Base-by-base conservation (phyloP, 768 basidiomycete genomes). In the Infundibulicybe gibba region DNA sequence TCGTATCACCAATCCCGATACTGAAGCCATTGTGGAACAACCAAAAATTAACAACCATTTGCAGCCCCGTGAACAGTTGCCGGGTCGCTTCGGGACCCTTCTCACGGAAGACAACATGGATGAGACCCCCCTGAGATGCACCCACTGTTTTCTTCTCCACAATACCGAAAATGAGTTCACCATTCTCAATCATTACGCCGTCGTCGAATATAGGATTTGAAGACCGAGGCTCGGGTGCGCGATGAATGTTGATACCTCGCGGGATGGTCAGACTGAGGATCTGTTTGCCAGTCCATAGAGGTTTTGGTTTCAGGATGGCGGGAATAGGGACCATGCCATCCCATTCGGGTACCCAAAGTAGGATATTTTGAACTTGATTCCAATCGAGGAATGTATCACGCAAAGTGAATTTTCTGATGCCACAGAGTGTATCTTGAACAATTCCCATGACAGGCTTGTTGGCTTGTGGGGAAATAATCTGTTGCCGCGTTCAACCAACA, bases 371-470 rank as follows among this genome's bases (percentile, higher is more conserved):
- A 10, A 98, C 94, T 35, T 86, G 83, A 47, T 83, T 85, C 93
- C 93, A 97, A 54, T 98, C 97, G 61, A 97, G 70, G 72, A 98
- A 97, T 14, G 85, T 83, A 61, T 98, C 97, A 19, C 94, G 91
- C 5, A 98, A 72, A 0, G 97, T 98, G 62, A 98, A 93, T 67
- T 98, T 98, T 47, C 97, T 87, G 45, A 98, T 85, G 59, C 97
- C 97, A 60, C 94, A 97, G 1, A 99, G 83, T 0, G 97, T 98
- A 61, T 99, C 97, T 65, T 99, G 97, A 25, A 99, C 95, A 57
- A 99, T 98, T 50, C 93, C 97, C 95, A 99, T 99, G 57, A 97
- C 94, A 14, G 95, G 95, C 68, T 97, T 97, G 73, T 98, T 99
- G 43, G 95, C 95, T 76, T 99, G 97, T 0, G 97, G 97, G 6